These are phyloP conservation scores for Crinitomyces ghanaensis DNA, from an alignment of 805 yeast genomes.

Conservation along the genomic window DNA sequence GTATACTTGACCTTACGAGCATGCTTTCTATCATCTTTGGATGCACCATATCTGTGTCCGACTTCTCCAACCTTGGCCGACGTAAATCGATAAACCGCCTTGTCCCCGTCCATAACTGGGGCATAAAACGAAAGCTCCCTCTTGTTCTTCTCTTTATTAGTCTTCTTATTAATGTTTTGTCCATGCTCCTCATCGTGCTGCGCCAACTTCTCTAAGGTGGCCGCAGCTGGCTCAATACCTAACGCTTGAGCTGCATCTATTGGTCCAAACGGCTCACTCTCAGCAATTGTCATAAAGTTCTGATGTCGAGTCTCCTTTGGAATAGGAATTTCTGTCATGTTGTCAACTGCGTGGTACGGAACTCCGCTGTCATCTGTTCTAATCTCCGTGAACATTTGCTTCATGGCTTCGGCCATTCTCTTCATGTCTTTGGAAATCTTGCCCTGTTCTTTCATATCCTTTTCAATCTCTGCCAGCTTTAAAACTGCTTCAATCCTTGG, in stretches of 20 bases:
- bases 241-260: constrained; percentile 83
- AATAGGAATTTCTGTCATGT: constrained; percentile 87
- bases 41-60: constrained; percentile 87
- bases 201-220: constrained; percentile 58
- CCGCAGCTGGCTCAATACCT: constrained; percentile 79
- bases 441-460: constrained; percentile 29
- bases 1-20: constrained; percentile 39
- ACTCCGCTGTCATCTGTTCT: constrained; percentile 13
- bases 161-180: constrained; percentile 12
- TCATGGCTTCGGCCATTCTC: constrained; percentile 50
- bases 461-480: constrained; percentile 54
- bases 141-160: constrained; percentile 14
- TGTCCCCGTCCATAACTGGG: constrained; percentile 55
- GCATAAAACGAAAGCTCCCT: constrained; percentile 36
- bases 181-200: constrained; percentile 26
- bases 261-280: constrained; percentile 92
- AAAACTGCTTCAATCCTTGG: constrained; percentile 85
- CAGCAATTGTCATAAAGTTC: constrained; percentile 80
- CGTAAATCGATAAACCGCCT: constrained; percentile 60
- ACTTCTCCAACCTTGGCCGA: constrained; percentile 72
- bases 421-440: constrained; percentile 44
- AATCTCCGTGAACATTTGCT: constrained; percentile 60
- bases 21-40: constrained; percentile 77
- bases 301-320: constrained; percentile 74
- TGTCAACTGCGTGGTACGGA: constrained; percentile 41